A percentile compares a stretch with the other conserved stretches of the same genome.
These are phyloP conservation scores for Chlorella sp. DNA, from an alignment of 139 green algal species.

Conservation along the genomic window DNA sequence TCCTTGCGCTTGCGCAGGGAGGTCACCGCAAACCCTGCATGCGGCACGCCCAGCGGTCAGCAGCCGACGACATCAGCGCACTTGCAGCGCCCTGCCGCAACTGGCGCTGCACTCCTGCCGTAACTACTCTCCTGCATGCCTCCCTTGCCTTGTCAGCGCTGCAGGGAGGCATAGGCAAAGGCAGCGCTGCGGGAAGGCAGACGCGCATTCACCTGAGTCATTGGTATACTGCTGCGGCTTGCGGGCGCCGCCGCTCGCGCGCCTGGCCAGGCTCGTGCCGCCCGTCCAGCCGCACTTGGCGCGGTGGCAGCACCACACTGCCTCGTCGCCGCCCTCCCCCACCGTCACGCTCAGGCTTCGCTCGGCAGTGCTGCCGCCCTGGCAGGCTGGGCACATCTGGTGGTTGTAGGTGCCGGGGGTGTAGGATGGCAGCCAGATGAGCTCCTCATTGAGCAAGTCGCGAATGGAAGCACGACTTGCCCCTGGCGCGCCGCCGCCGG, in stretches of 20 bases:
- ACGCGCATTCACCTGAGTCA: conserved; percentile 10
- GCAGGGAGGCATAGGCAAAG: no score
- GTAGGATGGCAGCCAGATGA: conserved; percentile 41
- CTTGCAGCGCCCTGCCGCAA: no score
- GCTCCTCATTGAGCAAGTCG: conserved; percentile 38
- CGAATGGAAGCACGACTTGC: conserved; percentile 36
- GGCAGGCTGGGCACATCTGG: conserved; percentile 51
- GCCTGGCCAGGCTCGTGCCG: conserved; percentile 1
- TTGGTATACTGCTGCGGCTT: conserved; percentile 23
- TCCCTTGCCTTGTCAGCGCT: no score
- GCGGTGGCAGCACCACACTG: conserved; percentile 66
- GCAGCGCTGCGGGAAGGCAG: no score
- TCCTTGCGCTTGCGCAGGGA: conserved; percentile 30
- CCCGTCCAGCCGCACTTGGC: conserved; percentile 65
- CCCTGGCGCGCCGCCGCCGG: background rate
- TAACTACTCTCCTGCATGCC: no score
- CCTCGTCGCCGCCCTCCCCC: conserved; percentile 35
- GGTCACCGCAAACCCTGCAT: conserved; percentile 34
- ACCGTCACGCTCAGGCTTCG: conserved; percentile 50
- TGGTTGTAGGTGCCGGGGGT: conserved; percentile 41
- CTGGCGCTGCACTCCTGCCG: no score
- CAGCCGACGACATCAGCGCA: no score
- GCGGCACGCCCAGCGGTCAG: no score
- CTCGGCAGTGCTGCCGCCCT: conserved; percentile 47
- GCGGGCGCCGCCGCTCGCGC: background rate